These are phyloP conservation scores for Scenedesmus sp. DNA, from an alignment of 163 green algal genomes.

Conservation along the genomic window DNA sequence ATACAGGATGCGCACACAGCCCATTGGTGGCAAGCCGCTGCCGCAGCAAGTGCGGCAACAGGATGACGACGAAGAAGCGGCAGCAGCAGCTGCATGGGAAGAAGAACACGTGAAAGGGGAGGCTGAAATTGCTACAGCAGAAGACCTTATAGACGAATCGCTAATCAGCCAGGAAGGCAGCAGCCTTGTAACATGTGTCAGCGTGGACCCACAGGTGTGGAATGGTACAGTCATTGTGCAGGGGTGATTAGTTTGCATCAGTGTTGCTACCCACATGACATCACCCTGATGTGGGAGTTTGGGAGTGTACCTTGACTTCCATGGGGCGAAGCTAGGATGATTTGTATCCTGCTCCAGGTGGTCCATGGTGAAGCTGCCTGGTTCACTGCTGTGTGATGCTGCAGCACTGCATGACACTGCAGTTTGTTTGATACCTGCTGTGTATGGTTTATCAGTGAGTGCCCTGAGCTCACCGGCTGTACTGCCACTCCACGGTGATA, in stretches of 20 bases:
- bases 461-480: no score
- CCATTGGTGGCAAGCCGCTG: neutral
- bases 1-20: conserved; percentile 2
- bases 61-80: neutral
- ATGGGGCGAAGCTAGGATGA: no score
- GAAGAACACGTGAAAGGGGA: neutral
- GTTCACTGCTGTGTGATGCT: no score
- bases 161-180: conserved; percentile 53
- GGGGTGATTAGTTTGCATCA: no score
- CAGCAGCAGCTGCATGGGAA: neutral
- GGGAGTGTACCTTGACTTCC: no score
- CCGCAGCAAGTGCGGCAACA: conserved; percentile 6
- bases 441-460: no score
- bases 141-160: conserved; percentile 52
- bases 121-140: neutral
- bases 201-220: conserved; percentile 53
- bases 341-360: no score
- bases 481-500: neutral
- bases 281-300: no score
- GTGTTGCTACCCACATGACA: no score
- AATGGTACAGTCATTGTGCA: neutral
- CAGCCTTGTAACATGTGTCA: conserved; percentile 42
- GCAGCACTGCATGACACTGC: no score
- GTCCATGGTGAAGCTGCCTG: no score
- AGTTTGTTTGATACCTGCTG: no score